Base-by-base conservation (phyloP, 352 stramenopile species). In the Lagenidium sp. region DNA sequence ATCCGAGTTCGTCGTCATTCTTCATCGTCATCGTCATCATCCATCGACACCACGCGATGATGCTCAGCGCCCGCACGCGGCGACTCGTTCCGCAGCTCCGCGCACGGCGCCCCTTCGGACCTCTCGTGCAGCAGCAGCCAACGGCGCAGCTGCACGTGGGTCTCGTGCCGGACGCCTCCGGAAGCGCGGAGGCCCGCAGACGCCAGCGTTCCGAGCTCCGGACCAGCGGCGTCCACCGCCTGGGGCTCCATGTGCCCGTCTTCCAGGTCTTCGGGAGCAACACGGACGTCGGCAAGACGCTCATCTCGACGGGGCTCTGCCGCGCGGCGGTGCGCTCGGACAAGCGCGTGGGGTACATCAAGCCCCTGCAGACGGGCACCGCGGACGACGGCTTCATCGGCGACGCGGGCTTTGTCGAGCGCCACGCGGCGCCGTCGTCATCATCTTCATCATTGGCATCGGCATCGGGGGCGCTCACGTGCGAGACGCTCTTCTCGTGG, bases 261-360 rank as follows among this genome's bases (percentile, higher is more conserved):
- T 87, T 92, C 45, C 80, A 92, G 50, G 68, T 99, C n/a, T 98
- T 97, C 60, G 95, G 95, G 42, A 94, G 91, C 55, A 98, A 98
- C 60, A 99, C 95, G 34, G 95, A 98, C 67, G 93, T 98, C 20
- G 95, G 95, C 50, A 99, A 99, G 72, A 98, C 94, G 1, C 76
- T 98, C 23, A 63, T 98, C 13, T 95, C 89, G n/a, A 76, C 87
- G 0, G 94, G 91, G 22, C 89, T 99, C 34, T 83, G 95, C 36
- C 71, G 81, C 40, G 79, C 83, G 19, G 82, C 75, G 13, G 54
- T 80, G 18, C 56, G 52, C 12, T 36, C 40, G 11, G 44, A 55
- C 4, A 44, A 47, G 3, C 61, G 52, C n/a, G 72, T 90, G 5
- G 63, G 53, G 36, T 99, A 98, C 71, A 95, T 98, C 56, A 98